Base-by-base conservation (phyloP, 2,329 filamentous ascomycete genomes). In the Hysterium pulicare region DNA sequence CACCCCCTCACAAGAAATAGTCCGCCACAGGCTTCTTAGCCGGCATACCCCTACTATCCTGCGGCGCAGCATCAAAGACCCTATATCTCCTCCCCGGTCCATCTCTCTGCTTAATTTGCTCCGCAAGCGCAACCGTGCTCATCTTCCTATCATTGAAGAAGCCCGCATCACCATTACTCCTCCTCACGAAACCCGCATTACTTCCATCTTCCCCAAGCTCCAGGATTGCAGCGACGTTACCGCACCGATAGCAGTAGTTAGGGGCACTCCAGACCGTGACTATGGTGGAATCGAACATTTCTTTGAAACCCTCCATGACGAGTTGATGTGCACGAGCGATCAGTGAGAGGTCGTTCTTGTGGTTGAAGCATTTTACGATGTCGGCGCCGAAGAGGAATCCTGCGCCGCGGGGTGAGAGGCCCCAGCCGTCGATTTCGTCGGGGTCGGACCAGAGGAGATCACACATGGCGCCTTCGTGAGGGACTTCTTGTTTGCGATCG, bases 241-340 rank as follows among this genome's bases (percentile, higher is more conserved):
- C 73, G 49, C 73, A 76, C 24, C 73, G 63, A 54, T 76, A 76
- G 58, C 77, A 80, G 60, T 80, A 80, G 46, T 80, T 98, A 2
- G 93, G 93, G 4, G 93, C 93, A 13, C 66, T 70, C 73, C 93
- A 98, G n/a, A 98, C 93, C 0, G 93, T 98, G 32, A 97, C 93
- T 50, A 98, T 96, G 36, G 84, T 88, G 11, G 83, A 86, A 62
- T 95, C 89, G 61, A 97, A 98, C 90, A 97, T 97, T 66, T 97
- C 93, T 71, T 97, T 97, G 69, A 96, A 98, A 0, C 93, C 93
- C 66, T 98, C 93, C 93, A 97, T 98, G 51, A 98, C 93, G 17
- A 98, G 82, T 67, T 98, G 93, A 64, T 98, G 93, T 1, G 93
- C 93, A 42, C 93, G 82, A 15, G 91, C 93, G 51, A 98, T 93